A percentile compares a stretch with the other conserved stretches of the same genome.
phyloP scores from a whole-genome alignment of 176 grass and related monocot genomes.

The Phoenix dactylifera region DNA sequence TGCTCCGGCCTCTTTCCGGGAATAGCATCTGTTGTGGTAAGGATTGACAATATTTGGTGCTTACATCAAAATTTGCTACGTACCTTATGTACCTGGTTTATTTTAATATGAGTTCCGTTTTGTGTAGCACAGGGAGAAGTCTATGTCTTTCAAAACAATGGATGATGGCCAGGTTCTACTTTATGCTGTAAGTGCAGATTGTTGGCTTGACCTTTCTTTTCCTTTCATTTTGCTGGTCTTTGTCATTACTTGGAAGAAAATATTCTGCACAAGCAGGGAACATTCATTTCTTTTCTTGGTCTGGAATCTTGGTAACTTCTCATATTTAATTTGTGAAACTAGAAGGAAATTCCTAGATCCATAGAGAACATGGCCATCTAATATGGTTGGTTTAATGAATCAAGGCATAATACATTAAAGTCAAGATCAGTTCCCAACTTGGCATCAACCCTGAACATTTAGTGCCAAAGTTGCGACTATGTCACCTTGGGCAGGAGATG shows the following conservation, averaged over 20 bases:
- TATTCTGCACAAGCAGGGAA: too few species aligned
- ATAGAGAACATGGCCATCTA: too few species aligned
- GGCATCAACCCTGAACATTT: too few species aligned
- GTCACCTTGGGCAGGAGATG: too few species aligned
- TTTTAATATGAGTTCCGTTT: neutral
- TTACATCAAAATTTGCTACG: too few species aligned
- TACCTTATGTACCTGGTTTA: too few species aligned
- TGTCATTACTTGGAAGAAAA: neutral
- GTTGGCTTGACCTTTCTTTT: neutral
- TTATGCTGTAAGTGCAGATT: conserved; percentile 70
- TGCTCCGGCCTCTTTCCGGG: conserved; percentile 91
- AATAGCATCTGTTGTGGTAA: conserved; percentile 91
- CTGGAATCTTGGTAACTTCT: neutral
- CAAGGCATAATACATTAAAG: too few species aligned
- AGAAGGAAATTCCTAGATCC: too few species aligned
- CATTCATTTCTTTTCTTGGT: conserved; percentile 3
- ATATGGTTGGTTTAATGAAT: too few species aligned
- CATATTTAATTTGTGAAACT: too few species aligned
- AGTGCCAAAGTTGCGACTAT: too few species aligned
- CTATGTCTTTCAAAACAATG: conserved; percentile 98
- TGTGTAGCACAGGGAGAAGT: conserved; percentile 81
- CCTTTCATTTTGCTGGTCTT: neutral
- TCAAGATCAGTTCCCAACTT: too few species aligned
- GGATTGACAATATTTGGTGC: neutral
- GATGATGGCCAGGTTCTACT: conserved; percentile 96